Evolutionary conservation across 192 early-diverging fungal genomes (phyloP).

Genomic region (Irineochytrium annulatum): DNA sequence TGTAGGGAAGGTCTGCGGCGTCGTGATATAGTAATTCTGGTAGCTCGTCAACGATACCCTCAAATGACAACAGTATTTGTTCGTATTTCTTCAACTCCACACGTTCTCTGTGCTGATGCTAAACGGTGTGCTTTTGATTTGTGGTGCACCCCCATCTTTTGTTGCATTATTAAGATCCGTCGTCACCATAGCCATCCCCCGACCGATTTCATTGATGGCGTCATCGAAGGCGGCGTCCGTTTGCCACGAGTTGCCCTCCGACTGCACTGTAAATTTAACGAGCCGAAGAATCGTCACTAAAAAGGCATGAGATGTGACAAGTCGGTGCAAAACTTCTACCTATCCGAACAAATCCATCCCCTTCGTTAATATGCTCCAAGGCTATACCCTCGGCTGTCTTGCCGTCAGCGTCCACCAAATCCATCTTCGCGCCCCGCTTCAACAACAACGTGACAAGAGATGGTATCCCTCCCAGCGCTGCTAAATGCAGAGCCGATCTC

Average conservation of each 20-base stretch:
- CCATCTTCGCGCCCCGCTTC: slow-evolving; percentile 68
- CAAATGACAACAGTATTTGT: too few relatives aligned
- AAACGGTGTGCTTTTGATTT: neutral
- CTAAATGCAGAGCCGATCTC: slow-evolving; percentile 69
- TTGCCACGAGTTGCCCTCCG: slow-evolving; percentile 2
- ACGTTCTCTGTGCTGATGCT: neutral
- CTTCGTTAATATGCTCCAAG: slow-evolving; percentile 1
- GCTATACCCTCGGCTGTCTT: slow-evolving; percentile 13
- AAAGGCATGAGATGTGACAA: too few relatives aligned
- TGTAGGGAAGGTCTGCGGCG: slow-evolving; percentile 67
- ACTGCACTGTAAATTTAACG: neutral
- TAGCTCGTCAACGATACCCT: too few relatives aligned
- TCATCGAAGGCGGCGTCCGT: slow-evolving; percentile 1
- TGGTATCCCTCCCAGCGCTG: slow-evolving; percentile 66
- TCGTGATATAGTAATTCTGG: too few relatives aligned
- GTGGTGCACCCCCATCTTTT: too few relatives aligned
- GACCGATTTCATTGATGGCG: slow-evolving; percentile 1
- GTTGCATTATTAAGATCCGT: too few relatives aligned
- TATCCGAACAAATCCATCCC: slow-evolving; percentile 7
- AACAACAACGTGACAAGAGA: slow-evolving; percentile 65
- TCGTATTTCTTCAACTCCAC: neutral
- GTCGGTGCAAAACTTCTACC: slow-evolving; percentile 1
- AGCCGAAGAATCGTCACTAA: neutral
- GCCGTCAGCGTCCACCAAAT: slow-evolving; percentile 65
- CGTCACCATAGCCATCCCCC: neutral